A percentile compares a stretch with the other conserved stretches of the same genome.
phyloP scores from a whole-genome alignment of 257 asterid genomes.

The Solanum habrochaites region DNA sequence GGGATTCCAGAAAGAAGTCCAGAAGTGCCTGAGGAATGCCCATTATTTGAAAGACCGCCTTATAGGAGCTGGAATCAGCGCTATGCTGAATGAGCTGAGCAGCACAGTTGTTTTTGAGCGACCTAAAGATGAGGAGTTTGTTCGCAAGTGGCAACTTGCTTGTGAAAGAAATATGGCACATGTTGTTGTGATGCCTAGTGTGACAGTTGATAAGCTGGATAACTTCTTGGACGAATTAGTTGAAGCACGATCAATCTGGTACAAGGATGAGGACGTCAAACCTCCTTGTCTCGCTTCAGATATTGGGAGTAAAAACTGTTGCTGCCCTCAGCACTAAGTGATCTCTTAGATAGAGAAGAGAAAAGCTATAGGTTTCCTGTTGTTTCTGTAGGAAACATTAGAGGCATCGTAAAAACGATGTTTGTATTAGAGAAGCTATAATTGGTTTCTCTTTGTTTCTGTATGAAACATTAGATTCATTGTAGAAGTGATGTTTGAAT shows the following conservation, averaged over 20 bases:
- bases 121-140: conserved; percentile 80
- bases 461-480: neutral
- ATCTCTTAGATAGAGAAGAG: neutral
- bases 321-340: conserved; percentile 18
- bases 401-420: neutral
- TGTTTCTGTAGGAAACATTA: neutral
- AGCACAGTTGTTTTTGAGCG: conserved; percentile 94
- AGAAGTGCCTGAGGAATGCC: conserved; percentile 83
- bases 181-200: conserved; percentile 82
- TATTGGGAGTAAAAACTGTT: conserved; percentile 49
- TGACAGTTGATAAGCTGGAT: conserved; percentile 67
- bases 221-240: conserved; percentile 47
- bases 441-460: neutral
- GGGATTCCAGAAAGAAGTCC: conserved; percentile 96
- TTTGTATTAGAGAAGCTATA: neutral
- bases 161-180: conserved; percentile 92
- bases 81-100: conserved; percentile 92
- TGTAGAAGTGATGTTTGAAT: neutral
- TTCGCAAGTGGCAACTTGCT: conserved; percentile 93
- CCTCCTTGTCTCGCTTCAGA: conserved; percentile 86
- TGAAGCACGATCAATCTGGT: conserved; percentile 63
- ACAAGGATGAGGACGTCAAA: conserved; percentile 29
- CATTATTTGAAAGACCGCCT: conserved; percentile 82
- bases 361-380: neutral
- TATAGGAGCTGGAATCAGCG: conserved; percentile 57